Base-by-base conservation (phyloP, 805 yeast genomes). In the Cephaloascus albidus region DNA sequence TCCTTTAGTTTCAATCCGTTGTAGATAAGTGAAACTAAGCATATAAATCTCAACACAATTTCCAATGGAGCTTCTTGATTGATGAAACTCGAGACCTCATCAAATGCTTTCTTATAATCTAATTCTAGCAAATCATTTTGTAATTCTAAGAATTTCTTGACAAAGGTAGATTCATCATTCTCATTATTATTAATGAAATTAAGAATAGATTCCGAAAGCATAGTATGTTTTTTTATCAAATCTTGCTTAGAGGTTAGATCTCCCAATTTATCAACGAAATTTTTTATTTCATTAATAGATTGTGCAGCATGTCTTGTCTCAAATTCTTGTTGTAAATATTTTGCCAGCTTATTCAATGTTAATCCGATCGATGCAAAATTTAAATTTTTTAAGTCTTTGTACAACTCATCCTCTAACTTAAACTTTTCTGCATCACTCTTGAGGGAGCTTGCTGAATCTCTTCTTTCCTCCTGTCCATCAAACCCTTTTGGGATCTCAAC, bases 351-450 rank as follows among this genome's bases (percentile, higher is more conserved):
- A 54, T 87, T 89, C 35, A 93, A 66, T 19, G 70, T 68, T 4
- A 76, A 71, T 2, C 97, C 97, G 28, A 89, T 81, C 19, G 78
- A 70, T 2, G 89, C 83, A 57, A 93, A 89, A 45, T 88, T 88
- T 40, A 78, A 59, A 51, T 77, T 75, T 44, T 78, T 74, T 14
- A 89, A 63, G 4, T 68, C 56, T 2, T 60, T 61, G 47, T 65
- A 75, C 4, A 81, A 61, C 10, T 66, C 61, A 46, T 81, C 86
- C 30, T 63, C 60, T 4, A 65, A 55, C 17, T 54, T 50, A 43
- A 36, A 4, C 54, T 53, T 35, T 50, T 46, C 38, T 51, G 46
- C 14, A 40, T 40, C 23, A 41, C n/a, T 16, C n/a, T n/a, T n/a
- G n/a, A n/a, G n/a, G n/a, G n/a, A n/a, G n/a, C n/a, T n/a, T 4